Percentiles rank a stretch among this genome's conserved stretches.
Evolutionary conservation across 768 basidiomycete genomes (phyloP).

Genomic region (Albatrellus ellisii): DNA sequence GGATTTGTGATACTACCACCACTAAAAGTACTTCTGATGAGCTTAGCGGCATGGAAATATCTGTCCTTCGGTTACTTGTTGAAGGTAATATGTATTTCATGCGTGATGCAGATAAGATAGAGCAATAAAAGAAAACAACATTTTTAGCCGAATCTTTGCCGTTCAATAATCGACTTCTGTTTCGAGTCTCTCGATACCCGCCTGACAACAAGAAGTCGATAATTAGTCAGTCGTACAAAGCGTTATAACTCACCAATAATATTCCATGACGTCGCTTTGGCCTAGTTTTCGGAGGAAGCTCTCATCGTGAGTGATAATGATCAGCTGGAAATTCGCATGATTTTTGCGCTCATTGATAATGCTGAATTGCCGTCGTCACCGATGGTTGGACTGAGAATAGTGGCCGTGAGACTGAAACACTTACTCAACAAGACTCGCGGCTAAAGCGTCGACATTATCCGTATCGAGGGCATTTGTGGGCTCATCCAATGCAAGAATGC

Average conservation of each 20-base stretch:
- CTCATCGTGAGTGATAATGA: conserved; percentile 97
- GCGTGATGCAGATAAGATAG: too few species aligned
- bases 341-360: conserved; percentile 89
- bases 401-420: conserved; percentile 18
- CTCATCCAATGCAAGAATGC: conserved; percentile 94
- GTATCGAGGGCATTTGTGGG: conserved; percentile 95
- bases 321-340: conserved; percentile 89
- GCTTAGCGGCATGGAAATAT: too few species aligned
- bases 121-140: neutral
- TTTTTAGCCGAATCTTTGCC: conserved; percentile 16
- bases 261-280: conserved; percentile 85
- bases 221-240: neutral
- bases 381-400: neutral
- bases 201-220: conserved; percentile 30
- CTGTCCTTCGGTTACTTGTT: too few species aligned
- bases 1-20: too few species aligned
- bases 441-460: conserved; percentile 92
- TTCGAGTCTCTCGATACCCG: conserved; percentile 55
- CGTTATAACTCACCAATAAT: conserved; percentile 60
- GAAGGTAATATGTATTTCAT: too few species aligned
- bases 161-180: conserved; percentile 29
- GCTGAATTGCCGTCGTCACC: conserved; percentile 27
- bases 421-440: conserved; percentile 83
- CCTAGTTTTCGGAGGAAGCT: conserved; percentile 86
- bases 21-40: too few species aligned